Conservation (phyloP, 2,329 filamentous ascomycete genomes). For the Shiraia sp. region DNA sequence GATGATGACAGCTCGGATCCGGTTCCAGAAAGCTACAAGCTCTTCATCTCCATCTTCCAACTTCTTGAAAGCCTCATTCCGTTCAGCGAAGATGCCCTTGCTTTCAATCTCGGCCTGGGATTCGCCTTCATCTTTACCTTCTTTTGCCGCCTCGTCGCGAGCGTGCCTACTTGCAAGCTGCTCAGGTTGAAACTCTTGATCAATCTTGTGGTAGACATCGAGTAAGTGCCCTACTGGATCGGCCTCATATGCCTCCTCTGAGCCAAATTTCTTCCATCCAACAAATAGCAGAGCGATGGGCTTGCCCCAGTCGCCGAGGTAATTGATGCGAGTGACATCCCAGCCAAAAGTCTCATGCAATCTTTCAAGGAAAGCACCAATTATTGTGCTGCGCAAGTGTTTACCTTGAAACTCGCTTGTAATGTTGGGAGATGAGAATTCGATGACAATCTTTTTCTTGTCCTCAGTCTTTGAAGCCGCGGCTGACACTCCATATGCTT, state of each 20-base stretch:
- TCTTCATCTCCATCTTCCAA: constrained; percentile 70
- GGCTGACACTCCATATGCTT: constrained; percentile 58
- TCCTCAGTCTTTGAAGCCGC: constrained; percentile 32
- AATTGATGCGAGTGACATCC: constrained; percentile 66
- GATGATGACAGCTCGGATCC: constrained; percentile 70
- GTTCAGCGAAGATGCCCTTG: constrained; percentile 35
- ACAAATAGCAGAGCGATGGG: constrained; percentile 65
- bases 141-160: constrained; percentile 55
- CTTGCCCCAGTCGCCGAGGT: constrained; percentile 71
- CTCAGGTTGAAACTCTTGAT: constrained; percentile 61
- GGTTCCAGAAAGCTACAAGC: constrained; percentile 65
- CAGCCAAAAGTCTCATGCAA: constrained; percentile 63
- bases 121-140: constrained; percentile 52
- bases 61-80: constrained; percentile 65
- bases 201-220: constrained; percentile 71
- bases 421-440: constrained; percentile 77
- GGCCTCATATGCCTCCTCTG: constrained; percentile 63
- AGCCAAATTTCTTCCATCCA: constrained; percentile 68
- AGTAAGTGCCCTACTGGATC: constrained; percentile 74
- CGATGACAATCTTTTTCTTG: constrained; percentile 64
- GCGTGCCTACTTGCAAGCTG: constrained; percentile 59
- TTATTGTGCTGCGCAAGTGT: constrained; percentile 69
- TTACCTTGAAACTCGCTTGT: constrained; percentile 71
- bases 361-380: constrained; percentile 65
- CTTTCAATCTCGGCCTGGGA: constrained; percentile 34